Conservation (phyloP, 2,329 filamentous ascomycete species). For the Hypoxylon sp. region DNA sequence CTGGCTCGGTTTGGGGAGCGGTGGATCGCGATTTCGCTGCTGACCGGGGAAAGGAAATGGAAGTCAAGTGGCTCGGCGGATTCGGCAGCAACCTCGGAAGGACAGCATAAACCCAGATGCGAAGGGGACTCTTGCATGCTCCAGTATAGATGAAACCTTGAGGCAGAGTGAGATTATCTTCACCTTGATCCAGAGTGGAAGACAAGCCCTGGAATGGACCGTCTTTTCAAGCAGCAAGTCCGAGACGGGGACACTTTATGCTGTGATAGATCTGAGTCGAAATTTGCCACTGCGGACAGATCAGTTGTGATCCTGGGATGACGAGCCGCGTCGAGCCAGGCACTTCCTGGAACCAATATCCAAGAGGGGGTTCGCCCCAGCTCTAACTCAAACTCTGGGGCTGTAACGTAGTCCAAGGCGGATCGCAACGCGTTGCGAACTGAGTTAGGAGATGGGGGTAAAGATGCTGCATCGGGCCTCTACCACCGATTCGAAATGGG, state of each 20-base stretch:
- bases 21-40: slow-evolving; percentile 39
- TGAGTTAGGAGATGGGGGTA: slow-evolving; percentile 34
- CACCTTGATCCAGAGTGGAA: slow-evolving; percentile 35
- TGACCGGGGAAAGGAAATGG: slow-evolving; percentile 40
- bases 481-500: slow-evolving; percentile 41
- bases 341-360: slow-evolving; percentile 36
- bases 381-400: slow-evolving; percentile 42
- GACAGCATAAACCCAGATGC: slow-evolving; percentile 41
- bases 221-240: slow-evolving; percentile 22
- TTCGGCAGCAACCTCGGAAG: slow-evolving; percentile 42
- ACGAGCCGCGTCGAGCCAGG: slow-evolving; percentile 42
- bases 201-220: slow-evolving; percentile 27
- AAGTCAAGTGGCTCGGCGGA: slow-evolving; percentile 40
- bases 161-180: slow-evolving; percentile 39
- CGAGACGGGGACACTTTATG: slow-evolving; percentile 45
- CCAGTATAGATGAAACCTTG: slow-evolving; percentile 38
- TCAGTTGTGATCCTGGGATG: slow-evolving; percentile 27
- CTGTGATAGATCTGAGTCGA: slow-evolving; percentile 32
- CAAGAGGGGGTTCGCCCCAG: slow-evolving; percentile 42
- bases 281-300: slow-evolving; percentile 40
- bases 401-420: slow-evolving; percentile 42
- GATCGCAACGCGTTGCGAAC: slow-evolving; percentile 28
- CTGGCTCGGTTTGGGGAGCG: slow-evolving; percentile 41
- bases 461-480: slow-evolving; percentile 42
- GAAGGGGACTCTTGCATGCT: slow-evolving; percentile 43